Percentiles rank a stretch among this genome's conserved stretches.
Conservation (phyloP, 208 protist species). For the Crithidia expoeki region DNA sequence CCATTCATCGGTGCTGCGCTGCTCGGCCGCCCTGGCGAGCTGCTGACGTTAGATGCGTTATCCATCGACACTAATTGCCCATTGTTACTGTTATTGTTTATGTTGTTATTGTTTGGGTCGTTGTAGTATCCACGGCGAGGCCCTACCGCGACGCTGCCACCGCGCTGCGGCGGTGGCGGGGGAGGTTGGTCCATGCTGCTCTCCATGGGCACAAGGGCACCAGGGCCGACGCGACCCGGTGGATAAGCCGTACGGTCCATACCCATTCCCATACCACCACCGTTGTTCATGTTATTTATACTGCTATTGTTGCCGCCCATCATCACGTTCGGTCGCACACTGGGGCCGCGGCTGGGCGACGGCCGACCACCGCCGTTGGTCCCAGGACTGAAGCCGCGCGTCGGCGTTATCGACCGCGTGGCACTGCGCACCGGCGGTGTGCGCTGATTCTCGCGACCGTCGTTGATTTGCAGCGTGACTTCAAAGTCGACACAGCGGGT, state of each 20-base stretch:
- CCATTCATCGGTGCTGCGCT: background rate
- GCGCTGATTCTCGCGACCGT: slow-evolving; percentile 25
- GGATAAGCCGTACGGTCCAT: slow-evolving; percentile 27
- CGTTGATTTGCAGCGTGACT: slow-evolving; percentile 66
- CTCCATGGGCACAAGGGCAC: slow-evolving; percentile 37
- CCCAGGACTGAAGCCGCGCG: slow-evolving; percentile 17
- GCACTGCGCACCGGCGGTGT: slow-evolving; percentile 38
- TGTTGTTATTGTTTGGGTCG: slow-evolving; percentile 23
- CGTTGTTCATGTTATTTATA: background rate
- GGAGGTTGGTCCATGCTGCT: slow-evolving; percentile 26
- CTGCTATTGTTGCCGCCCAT: slow-evolving; percentile 8
- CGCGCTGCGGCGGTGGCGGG: slow-evolving; percentile 15
- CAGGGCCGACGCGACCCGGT: slow-evolving; percentile 9
- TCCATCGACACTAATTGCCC: slow-evolving; percentile 33
- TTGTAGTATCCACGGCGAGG: slow-evolving; percentile 21
- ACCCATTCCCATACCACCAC: background rate
- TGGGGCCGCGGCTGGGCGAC: slow-evolving; percentile 25
- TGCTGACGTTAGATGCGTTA: slow-evolving; percentile 11
- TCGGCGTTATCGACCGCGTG: slow-evolving; percentile 34
- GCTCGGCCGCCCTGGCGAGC: slow-evolving; percentile 3
- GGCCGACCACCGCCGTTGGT: slow-evolving; percentile 2
- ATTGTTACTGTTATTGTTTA: background rate
- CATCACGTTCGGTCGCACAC: slow-evolving; percentile 13
- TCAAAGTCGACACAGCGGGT: slow-evolving; percentile 77
- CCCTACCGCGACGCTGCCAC: slow-evolving; percentile 21